Conservation (phyloP, 2,329 filamentous ascomycete species). For the Mycosphaerella sp. region DNA sequence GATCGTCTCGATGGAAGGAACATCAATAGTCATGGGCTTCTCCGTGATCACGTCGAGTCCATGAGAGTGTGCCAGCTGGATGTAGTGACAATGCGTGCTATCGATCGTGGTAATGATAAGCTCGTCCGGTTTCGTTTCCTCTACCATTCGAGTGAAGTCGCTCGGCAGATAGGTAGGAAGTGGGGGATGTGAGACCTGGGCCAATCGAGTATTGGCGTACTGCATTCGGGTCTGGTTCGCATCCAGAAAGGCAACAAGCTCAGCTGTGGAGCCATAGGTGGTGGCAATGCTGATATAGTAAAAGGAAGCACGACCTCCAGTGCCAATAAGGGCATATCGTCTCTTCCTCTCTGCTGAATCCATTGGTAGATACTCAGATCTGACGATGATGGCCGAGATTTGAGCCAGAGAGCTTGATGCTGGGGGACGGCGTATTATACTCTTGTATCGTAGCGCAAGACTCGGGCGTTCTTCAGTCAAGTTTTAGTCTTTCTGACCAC, state of each 20-base stretch:
- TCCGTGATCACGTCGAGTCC: conserved; percentile 58
- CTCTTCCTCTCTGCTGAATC: neutral
- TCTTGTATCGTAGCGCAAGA: neutral
- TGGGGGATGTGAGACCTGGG: conserved; percentile 41
- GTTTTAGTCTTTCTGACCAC: neutral
- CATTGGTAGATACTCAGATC: neutral
- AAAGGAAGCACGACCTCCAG: conserved; percentile 54
- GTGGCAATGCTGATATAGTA: conserved; percentile 55
- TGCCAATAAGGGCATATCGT: conserved; percentile 52
- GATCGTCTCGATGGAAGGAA: conserved; percentile 49
- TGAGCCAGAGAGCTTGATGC: neutral
- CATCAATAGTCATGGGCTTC: conserved; percentile 61
- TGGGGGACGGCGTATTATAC: neutral
- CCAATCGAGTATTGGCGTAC: conserved; percentile 49
- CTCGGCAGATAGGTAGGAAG: conserved; percentile 51
- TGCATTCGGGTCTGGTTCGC: conserved; percentile 56
- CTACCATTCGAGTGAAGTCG: conserved; percentile 55
- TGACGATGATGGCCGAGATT: too few relatives aligned
- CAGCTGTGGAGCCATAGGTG: conserved; percentile 47
- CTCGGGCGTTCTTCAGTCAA: neutral
- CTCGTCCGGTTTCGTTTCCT: conserved; percentile 53
- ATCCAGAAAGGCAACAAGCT: conserved; percentile 54
- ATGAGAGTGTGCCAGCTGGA: conserved; percentile 53
- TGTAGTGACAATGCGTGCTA: conserved; percentile 56
- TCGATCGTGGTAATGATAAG: conserved; percentile 60